Evolutionary conservation across 768 basidiomycete genomes (phyloP), one percentile per base, ranked within the genome.

Genomic region (Mycena kentingensis): DNA sequence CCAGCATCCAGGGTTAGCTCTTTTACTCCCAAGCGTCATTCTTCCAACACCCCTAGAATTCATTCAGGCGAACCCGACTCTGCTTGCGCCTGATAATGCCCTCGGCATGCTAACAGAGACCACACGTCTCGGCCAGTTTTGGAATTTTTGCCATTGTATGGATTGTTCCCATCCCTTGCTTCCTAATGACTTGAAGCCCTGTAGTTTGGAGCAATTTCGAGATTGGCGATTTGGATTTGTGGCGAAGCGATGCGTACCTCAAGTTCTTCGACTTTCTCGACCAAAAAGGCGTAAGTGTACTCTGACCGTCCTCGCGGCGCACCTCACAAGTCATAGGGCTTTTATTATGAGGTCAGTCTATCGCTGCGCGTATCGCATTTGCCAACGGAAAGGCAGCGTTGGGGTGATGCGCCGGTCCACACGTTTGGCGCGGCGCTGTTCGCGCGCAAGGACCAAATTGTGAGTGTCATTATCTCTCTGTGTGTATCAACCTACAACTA

Each of bases 371-470:
- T 37, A 38, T 11, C 26, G 12, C 28, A 7, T 4, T 22, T 3
- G 7, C 18, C 16, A 12, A 25, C 18, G 4, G 18, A 22, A 32
- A 38, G 25, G 44, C 52, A 82, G 72, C 77, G 83, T 18, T 84
- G 84, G 84, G 87, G 87, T 26, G 87, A 88, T 64, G 87, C 56
- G 0, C 83, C 83, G 3, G 81, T 87, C 5, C 84, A 87, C 66
- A 46, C 27, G 16, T 8, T 55, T 38, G 54, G 43, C 22, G 85
- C 80, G 2, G 80, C 87, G 0, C 66, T 90, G n/a, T 82, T 89
- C 56, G 79, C 83, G 2, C 70, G 74, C 58, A 85, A 82, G 65
- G 79, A 83, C 34, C 81, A 83, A 65, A 76, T 89, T 29, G 46
- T 47, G 21, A 35, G 52, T 41, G 38, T 19, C 8, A 11, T 39